These are phyloP conservation scores for Fusarium robinianum DNA, from an alignment of 2,329 filamentous ascomycete genomes.

Conservation along the genomic window DNA sequence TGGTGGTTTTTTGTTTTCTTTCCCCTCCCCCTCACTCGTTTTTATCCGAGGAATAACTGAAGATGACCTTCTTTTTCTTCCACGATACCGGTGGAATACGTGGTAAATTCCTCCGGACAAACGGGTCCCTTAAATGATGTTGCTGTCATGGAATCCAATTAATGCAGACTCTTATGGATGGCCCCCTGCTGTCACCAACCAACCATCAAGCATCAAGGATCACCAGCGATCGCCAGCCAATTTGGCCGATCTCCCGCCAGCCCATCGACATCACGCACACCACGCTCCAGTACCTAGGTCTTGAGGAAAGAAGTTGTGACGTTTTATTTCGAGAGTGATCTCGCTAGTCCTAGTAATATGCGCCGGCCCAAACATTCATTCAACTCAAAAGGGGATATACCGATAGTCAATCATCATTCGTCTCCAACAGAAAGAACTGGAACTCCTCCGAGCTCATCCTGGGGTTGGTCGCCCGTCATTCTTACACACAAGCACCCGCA, in stretches of 20 bases:
- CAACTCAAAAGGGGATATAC: slow-evolving; percentile 36
- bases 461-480: slow-evolving; percentile 9
- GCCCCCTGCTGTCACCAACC: no score
- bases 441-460: slow-evolving; percentile 19
- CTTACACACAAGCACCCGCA: slow-evolving; percentile 3
- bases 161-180: no score
- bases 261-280: neutral
- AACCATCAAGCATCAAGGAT: no score
- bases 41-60: no score
- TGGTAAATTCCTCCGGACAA: no score
- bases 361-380: slow-evolving; percentile 33
- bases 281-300: slow-evolving; percentile 1
- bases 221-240: no score
- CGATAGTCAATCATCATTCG: slow-evolving; percentile 21
- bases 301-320: slow-evolving; percentile 33
- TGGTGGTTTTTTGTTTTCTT: no score
- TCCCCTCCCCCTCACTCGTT: no score
- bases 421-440: slow-evolving; percentile 13
- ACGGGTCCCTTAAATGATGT: no score
- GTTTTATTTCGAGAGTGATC: slow-evolving; percentile 38
- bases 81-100: no score
- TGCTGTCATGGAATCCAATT: no score
- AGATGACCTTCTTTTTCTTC: no score
- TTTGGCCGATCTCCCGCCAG: neutral
- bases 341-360: slow-evolving; percentile 35